Evolutionary conservation across 176 grass and related monocot species (phyloP).

Genomic region (Metroxylon sagu): DNA sequence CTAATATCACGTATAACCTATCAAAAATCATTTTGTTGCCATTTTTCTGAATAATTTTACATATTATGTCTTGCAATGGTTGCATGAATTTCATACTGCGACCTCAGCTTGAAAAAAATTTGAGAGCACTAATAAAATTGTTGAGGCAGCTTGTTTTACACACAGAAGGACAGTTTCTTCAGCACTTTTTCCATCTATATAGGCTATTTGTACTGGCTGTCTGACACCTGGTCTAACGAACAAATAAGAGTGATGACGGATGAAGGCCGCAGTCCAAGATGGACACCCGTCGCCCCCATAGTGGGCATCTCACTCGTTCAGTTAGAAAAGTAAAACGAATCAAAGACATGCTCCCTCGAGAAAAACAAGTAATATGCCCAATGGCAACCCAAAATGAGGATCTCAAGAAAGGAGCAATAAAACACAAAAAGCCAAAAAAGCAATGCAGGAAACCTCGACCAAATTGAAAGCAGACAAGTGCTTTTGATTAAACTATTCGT

Average conservation of each 20-base stretch:
- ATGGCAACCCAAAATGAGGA: not conserved
- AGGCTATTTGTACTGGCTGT: not conserved
- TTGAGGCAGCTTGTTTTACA: no score
- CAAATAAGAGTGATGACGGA: not conserved
- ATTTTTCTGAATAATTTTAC: no score
- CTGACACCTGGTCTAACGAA: not conserved
- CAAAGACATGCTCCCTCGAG: not conserved
- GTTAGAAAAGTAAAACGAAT: not conserved
- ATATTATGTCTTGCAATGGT: no score
- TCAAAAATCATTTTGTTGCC: no score
- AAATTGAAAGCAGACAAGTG: not conserved
- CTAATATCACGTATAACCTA: no score
- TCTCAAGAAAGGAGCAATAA: not conserved
- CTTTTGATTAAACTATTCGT: no score
- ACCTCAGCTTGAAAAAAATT: no score
- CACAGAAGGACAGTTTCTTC: no score
- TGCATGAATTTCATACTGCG: no score
- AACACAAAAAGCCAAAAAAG: constrained; percentile 1
- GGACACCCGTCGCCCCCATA: not conserved
- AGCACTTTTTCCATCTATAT: no score
- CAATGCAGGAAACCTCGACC: not conserved
- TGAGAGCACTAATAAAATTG: no score
- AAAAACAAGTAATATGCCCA: not conserved
- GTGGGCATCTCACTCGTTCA: not conserved
- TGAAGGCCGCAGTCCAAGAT: not conserved